These are phyloP conservation scores for Cucumis cinereus DNA, from an alignment of 306 rosid species.

Conservation along the genomic window DNA sequence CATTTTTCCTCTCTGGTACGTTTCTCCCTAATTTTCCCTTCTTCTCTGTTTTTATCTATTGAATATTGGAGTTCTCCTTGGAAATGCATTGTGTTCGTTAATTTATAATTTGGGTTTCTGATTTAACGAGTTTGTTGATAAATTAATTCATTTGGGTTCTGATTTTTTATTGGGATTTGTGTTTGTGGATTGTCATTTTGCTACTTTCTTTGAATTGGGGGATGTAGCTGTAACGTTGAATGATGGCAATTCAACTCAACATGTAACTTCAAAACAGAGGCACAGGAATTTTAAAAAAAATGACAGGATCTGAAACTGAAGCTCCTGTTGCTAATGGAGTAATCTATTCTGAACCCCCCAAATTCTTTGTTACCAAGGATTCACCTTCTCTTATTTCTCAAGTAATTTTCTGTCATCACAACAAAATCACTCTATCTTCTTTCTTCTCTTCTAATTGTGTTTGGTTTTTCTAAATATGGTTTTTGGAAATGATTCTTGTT, in stretches of 20 bases:
- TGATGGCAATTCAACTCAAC: background rate
- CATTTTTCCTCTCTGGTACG: background rate
- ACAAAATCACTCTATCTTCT: constrained; percentile 9
- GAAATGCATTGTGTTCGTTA: background rate
- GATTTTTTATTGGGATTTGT: background rate
- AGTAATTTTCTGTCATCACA: background rate
- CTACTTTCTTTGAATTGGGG: background rate
- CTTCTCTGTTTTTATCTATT: too few relatives aligned
- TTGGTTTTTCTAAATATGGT: constrained; percentile 13
- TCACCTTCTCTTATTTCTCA: background rate
- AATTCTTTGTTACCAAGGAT: background rate
- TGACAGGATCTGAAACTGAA: constrained; percentile 2
- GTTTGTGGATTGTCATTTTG: background rate
- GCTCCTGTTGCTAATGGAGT: background rate
- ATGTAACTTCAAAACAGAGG: background rate
- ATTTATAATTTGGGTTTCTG: background rate
- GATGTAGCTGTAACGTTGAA: background rate
- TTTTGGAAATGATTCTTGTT: constrained; percentile 11
- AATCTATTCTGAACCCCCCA: background rate
- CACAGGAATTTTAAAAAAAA: background rate
- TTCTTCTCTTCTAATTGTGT: constrained; percentile 26
- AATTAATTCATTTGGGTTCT: background rate
- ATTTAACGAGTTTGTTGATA: background rate
- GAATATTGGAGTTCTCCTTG: background rate
- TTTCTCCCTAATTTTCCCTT: background rate